phyloP scores from a whole-genome alignment of 192 early-diverging fungal species.

The Pilaira anomala region DNA sequence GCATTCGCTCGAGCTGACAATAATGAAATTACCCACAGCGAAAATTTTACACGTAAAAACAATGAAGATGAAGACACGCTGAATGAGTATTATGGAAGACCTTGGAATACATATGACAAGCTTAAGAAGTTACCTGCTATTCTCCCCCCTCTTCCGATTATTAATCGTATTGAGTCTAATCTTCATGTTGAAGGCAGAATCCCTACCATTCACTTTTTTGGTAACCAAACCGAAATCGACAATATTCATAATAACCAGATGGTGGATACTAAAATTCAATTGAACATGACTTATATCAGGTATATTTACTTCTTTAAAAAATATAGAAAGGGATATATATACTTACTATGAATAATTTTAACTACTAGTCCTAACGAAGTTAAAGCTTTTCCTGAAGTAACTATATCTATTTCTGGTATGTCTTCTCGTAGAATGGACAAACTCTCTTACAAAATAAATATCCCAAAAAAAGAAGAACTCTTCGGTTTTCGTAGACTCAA shows the following conservation, averaged over 20 bases:
- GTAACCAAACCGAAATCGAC: neutral
- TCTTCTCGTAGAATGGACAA: neutral
- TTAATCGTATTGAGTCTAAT: neutral
- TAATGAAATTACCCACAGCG: neutral
- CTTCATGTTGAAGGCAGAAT: conserved; percentile 11
- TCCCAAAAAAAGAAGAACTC: neutral
- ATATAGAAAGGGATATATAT: neutral
- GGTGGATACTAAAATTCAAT: neutral
- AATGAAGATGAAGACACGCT: neutral
- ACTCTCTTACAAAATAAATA: conserved; percentile 5
- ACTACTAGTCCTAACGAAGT: neutral
- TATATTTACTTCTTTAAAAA: neutral
- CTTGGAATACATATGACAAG: conserved; percentile 4
- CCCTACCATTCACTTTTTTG: neutral
- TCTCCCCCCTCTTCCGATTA: conserved; percentile 8
- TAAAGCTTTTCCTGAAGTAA: neutral
- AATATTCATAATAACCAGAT: conserved; percentile 9
- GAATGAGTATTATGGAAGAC: neutral
- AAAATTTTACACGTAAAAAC: neutral
- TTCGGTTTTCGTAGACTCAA: conserved; percentile 1
- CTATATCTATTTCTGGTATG: neutral
- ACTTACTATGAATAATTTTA: neutral
- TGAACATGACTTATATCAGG: conserved; percentile 19
- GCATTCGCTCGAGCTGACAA: neutral
- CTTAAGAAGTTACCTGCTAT: neutral